Percentiles rank a stretch among this genome's conserved stretches.
phyloP scores from a whole-genome alignment of 768 basidiomycete species.

The Lactifluus piperatus region DNA sequence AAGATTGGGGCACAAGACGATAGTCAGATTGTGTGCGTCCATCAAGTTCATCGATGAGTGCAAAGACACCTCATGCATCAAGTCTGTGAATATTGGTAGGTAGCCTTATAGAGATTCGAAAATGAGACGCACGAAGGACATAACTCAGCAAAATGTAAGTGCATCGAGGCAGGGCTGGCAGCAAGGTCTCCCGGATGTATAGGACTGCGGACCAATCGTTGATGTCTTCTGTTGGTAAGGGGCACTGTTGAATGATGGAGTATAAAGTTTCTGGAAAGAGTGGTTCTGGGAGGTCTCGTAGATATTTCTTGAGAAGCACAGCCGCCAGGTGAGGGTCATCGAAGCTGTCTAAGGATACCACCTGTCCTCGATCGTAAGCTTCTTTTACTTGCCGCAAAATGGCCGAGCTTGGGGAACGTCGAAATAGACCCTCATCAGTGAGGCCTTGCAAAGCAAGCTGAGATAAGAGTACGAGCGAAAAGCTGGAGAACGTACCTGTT shows the following conservation, averaged over 20 bases:
- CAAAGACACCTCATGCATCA: constrained; percentile 71
- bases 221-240: constrained; percentile 41
- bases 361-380: constrained; percentile 78
- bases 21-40: constrained; percentile 75
- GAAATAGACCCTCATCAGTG: constrained; percentile 71
- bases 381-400: constrained; percentile 68
- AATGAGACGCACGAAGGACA: constrained; percentile 27
- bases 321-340: constrained; percentile 75
- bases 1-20: constrained; percentile 75
- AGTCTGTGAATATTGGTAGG: constrained; percentile 37
- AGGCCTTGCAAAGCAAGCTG: constrained; percentile 31
- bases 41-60: constrained; percentile 62
- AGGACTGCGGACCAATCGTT: constrained; percentile 47
- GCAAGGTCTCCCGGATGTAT: constrained; percentile 61
- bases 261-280: constrained; percentile 69
- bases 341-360: constrained; percentile 70
- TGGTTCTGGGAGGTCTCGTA: constrained; percentile 72
- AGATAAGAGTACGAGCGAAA: background rate
- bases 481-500: constrained; percentile 30
- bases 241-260: constrained; percentile 58
- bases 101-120: background rate
- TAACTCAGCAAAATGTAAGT: constrained; percentile 65
- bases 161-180: constrained; percentile 63
- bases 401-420: constrained; percentile 67
- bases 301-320: constrained; percentile 78